Conservation (phyloP, 2,329 filamentous ascomycete genomes). For the Paecilomyces fulvus region DNA sequence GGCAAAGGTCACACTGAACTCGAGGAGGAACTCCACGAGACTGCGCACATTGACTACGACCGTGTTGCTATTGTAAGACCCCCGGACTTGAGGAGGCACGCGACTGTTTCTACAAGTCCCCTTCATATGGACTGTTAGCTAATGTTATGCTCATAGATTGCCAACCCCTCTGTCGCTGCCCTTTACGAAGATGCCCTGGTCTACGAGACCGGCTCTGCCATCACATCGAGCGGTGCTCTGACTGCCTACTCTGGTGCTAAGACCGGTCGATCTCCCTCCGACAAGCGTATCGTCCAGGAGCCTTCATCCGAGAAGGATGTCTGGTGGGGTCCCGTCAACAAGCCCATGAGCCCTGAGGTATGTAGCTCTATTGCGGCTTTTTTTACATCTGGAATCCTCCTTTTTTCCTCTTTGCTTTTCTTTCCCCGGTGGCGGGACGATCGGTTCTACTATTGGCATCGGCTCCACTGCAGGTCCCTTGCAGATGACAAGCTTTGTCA, state of each 20-base stretch:
- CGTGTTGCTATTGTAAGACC: constrained; percentile 80
- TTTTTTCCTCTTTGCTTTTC: constrained; percentile 6
- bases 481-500: constrained; percentile 1
- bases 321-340: constrained; percentile 99
- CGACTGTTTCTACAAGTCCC: neutral
- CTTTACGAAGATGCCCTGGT: constrained; percentile 98
- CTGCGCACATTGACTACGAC: constrained; percentile 98
- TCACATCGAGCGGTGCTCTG: constrained; percentile 88
- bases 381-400: constrained; percentile 3
- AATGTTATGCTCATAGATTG: constrained; percentile 42
- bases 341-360: constrained; percentile 96
- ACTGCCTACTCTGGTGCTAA: constrained; percentile 98
- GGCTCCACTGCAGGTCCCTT: neutral
- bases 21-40: constrained; percentile 94
- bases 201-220: constrained; percentile 95
- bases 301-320: constrained; percentile 78
- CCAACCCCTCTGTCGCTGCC: constrained; percentile 89
- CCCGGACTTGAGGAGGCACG: neutral
- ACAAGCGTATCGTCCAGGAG: constrained; percentile 97
- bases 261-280: constrained; percentile 90
- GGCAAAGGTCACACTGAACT: constrained; percentile 87
- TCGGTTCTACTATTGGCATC: constrained; percentile 11
- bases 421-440: neutral
- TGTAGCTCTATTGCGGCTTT: constrained; percentile 33
- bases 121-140: neutral